Evolutionary conservation across 2,329 filamentous ascomycete species (phyloP).

Genomic region (Ophiocordyceps camponoti-saundersi): DNA sequence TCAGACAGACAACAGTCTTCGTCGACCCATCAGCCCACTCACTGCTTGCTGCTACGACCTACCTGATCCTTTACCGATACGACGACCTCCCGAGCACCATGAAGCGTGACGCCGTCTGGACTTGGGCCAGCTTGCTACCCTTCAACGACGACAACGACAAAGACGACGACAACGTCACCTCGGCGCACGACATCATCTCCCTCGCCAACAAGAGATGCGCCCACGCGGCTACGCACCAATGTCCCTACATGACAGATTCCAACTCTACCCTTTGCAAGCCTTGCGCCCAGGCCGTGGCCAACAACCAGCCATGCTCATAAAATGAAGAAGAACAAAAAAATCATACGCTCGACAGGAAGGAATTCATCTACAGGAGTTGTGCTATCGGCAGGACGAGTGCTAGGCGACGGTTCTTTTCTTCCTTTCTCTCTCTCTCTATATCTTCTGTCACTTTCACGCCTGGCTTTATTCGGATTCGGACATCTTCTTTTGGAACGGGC

Average conservation of each 20-base stretch:
- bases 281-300: slow-evolving; percentile 8
- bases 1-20: too few species aligned
- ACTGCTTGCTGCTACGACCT: too few species aligned
- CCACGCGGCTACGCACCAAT: slow-evolving; percentile 9
- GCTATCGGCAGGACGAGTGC: not conserved
- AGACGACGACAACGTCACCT: not conserved
- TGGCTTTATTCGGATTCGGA: too few species aligned
- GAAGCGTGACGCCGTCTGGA: not conserved
- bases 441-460: too few species aligned
- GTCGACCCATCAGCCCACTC: too few species aligned
- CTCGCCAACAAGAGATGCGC: slow-evolving; percentile 13
- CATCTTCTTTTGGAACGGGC: too few species aligned
- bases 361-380: too few species aligned
- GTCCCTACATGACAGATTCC: slow-evolving; percentile 12
- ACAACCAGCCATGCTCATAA: slow-evolving; percentile 10
- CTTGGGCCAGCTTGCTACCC: too few species aligned
- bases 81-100: not conserved
- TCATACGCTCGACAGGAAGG: not conserved
- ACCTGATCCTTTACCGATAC: not conserved
- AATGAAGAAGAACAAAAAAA: not conserved
- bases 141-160: not conserved
- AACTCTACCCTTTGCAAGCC: slow-evolving; percentile 9
- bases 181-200: slow-evolving; percentile 2
- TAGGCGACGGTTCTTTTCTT: too few species aligned
- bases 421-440: too few species aligned